phyloP scores from a whole-genome alignment of 2,329 filamentous ascomycete species.

The Aspergillus fumigatiaffinis region DNA sequence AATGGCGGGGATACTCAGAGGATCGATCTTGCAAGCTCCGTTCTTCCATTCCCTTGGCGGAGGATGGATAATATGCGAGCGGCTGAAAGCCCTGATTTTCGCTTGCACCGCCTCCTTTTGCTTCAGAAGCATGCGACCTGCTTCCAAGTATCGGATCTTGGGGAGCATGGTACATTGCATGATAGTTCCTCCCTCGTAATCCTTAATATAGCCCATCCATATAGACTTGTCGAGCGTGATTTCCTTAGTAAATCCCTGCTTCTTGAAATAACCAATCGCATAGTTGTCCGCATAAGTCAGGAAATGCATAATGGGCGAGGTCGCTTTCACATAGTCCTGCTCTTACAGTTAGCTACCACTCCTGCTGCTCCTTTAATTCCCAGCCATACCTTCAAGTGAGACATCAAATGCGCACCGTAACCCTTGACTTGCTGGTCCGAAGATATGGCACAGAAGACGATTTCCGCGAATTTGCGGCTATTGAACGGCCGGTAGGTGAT shows the following conservation, averaged over 20 bases:
- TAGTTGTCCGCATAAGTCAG: slow-evolving; percentile 98
- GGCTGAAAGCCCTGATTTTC: slow-evolving; percentile 89
- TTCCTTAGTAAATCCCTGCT: slow-evolving; percentile 98
- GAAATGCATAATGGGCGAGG: slow-evolving; percentile 96
- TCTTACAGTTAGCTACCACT: slow-evolving; percentile 4
- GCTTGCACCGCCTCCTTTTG: slow-evolving; percentile 94
- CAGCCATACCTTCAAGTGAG: slow-evolving; percentile 70
- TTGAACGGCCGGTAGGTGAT: slow-evolving; percentile 97
- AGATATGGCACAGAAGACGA: slow-evolving; percentile 96
- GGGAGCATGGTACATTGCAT: slow-evolving; percentile 99
- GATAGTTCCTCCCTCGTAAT: slow-evolving; percentile 97
- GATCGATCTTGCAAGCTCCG: slow-evolving; percentile 71
- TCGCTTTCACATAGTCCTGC: slow-evolving; percentile 89
- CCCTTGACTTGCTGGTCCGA: slow-evolving; percentile 98
- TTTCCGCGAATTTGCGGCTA: slow-evolving; percentile 88
- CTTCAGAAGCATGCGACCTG: slow-evolving; percentile 89
- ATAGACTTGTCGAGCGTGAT: slow-evolving; percentile 84
- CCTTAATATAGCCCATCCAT: slow-evolving; percentile 99
- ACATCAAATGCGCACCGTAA: slow-evolving; percentile 97
- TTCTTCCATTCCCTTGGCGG: slow-evolving; percentile 84
- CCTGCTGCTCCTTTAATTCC: not conserved
- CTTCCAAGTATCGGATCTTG: slow-evolving; percentile 88
- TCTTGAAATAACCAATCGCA: slow-evolving; percentile 98
- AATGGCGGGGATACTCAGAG: slow-evolving; percentile 81
- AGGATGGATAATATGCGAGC: slow-evolving; percentile 79